Base-by-base conservation (phyloP, 2,329 filamentous ascomycete genomes). In the Fusarium sp. region DNA sequence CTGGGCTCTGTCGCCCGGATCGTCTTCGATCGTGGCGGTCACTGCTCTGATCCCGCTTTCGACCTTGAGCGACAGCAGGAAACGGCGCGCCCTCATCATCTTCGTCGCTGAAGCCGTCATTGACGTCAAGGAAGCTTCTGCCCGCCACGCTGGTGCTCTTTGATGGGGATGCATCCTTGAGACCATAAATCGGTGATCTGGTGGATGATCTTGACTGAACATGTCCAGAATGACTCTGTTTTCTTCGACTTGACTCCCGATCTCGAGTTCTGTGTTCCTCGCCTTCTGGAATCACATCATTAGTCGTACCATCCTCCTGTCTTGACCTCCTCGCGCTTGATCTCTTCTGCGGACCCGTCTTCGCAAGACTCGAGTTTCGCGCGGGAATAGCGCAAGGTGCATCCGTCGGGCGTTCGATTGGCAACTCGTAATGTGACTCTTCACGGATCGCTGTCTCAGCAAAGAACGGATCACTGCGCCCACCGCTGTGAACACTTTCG, bases 11-110 rank as follows among this genome's bases (percentile, higher is more conserved):
- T n/a, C 83, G 84, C 12, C 85, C 84, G 0, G 88, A 87, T 41
- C 82, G 82, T 54, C 84, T 85, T 50, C 84, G 81, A 41, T 82
- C 80, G 33, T 75, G 79, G 17, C 82, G 81, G n/a, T 88, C 86
- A 2, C 81, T 78, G 70, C 84, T 87, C n/a, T 83, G 79, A 75
- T 86, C 79, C 70, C 86, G 83, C 31, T 86, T 83, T 13, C 85
- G 84, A 20, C 90, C 86, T 69, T 92, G 92, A 20, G 90, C 86
- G 12, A 94, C 86, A 2, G 91, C 86, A 0, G 92, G 92, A 22
- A 89, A 92, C 3, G 92, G 92, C 0, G 92, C 92, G 18, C 90
- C 90, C 22, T 93, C 91, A 27, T 92, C 88, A 5, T 83, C 79
- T 15, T 82, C 80, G 0, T 74, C 70, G 14, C 73, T 70, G n/a